phyloP scores from a whole-genome alignment of 2,329 filamentous ascomycete genomes.

The Penicillium sp. region DNA sequence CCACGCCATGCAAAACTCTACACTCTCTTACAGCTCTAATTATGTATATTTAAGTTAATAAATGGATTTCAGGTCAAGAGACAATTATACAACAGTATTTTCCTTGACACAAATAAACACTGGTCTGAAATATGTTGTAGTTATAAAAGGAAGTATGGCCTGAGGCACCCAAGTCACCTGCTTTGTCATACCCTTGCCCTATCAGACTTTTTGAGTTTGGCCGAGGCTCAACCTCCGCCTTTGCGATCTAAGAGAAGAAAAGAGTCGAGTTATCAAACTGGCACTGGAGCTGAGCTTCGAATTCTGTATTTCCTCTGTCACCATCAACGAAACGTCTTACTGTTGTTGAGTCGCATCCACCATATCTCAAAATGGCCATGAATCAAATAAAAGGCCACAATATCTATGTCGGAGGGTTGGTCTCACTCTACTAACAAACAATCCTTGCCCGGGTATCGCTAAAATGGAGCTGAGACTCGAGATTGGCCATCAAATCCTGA shows the following conservation, averaged over 20 bases:
- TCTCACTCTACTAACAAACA: constrained; percentile 10
- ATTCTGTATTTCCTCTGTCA: neutral
- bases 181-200: constrained; percentile 12
- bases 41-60: neutral
- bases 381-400: constrained; percentile 62
- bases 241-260: neutral
- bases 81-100: neutral
- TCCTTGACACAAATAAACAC: neutral
- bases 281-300: neutral
- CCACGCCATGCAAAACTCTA: neutral
- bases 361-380: constrained; percentile 35
- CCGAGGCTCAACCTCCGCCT: constrained; percentile 18
- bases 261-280: constrained; percentile 5
- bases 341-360: neutral
- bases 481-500: neutral
- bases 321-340: neutral
- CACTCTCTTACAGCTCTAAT: neutral
- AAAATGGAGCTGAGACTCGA: neutral
- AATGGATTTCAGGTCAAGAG: neutral
- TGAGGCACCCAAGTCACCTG: constrained; percentile 7
- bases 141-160: neutral
- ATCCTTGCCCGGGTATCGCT: neutral
- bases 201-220: constrained; percentile 8
- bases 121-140: neutral
- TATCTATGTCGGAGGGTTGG: constrained; percentile 70